Evolutionary conservation across 129 eudicot species (phyloP).

Genomic region (Rutidosis leptorrhynchoides): DNA sequence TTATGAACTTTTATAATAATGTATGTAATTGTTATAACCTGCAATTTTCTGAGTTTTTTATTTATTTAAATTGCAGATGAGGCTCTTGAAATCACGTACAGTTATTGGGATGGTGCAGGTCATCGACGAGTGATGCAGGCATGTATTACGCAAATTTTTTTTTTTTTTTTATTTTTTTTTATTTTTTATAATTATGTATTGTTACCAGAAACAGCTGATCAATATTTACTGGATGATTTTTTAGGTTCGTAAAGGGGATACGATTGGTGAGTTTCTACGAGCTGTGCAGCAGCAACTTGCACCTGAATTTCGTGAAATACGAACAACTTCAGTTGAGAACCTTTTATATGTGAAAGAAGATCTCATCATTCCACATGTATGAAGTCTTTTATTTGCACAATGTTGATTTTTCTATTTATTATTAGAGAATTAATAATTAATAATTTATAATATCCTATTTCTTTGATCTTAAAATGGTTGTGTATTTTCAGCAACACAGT

Average conservation of each 20-base stretch:
- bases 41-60: slow-evolving; percentile 1
- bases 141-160: no score
- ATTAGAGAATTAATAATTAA: no score
- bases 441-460: background rate
- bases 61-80: slow-evolving; percentile 53
- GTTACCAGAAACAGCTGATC: background rate
- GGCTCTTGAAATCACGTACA: slow-evolving; percentile 96
- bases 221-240: slow-evolving; percentile 5
- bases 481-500: slow-evolving; percentile 81
- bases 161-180: no score
- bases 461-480: background rate
- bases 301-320: slow-evolving; percentile 95
- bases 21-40: background rate
- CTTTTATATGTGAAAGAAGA: slow-evolving; percentile 93
- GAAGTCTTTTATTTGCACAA: slow-evolving; percentile 7
- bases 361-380: slow-evolving; percentile 97
- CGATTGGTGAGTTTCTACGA: slow-evolving; percentile 84
- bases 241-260: slow-evolving; percentile 94
- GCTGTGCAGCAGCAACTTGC: slow-evolving; percentile 99
- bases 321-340: slow-evolving; percentile 94
- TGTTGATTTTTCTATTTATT: background rate
- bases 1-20: background rate
- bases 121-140: slow-evolving; percentile 94
- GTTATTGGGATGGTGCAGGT: slow-evolving; percentile 99
- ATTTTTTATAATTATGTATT: no score